Evolutionary conservation across 176 grass and related monocot species (phyloP), one percentile per base, ranked within the genome.

Genomic region (Eremochloa ophiuroides): DNA sequence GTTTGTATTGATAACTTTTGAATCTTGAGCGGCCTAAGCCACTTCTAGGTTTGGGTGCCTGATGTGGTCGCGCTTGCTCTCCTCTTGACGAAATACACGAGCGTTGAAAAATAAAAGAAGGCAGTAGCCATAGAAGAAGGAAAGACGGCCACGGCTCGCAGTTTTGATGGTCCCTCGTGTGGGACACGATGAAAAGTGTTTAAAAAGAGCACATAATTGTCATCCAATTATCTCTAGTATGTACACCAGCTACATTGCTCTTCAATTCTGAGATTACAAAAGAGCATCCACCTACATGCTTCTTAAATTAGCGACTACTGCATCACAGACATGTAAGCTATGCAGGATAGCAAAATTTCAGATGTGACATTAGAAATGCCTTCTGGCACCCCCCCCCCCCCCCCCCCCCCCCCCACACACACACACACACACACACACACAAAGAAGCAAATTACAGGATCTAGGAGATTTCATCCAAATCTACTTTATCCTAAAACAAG

Each of bases 401-500:
- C n/a, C n/a, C n/a, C n/a, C n/a, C n/a, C n/a, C n/a, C n/a, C n/a
- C n/a, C n/a, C n/a, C n/a, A n/a, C n/a, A n/a, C n/a, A n/a, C n/a
- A n/a, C n/a, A n/a, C n/a, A n/a, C n/a, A n/a, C n/a, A n/a, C n/a
- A n/a, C n/a, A n/a, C n/a, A n/a, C n/a, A n/a, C n/a, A n/a, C n/a
- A 74, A 22, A n/a, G 28, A 23, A 14, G 31, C 0, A 65, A 55
- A 55, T 14, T 48, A 25, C 25, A 14, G 8, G 76, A 81, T 59
- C 37, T 72, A 18, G 34, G 46, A 79, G 28, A 29, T 77, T 30
- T 77, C 31, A 75, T 25, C 30, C 23, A 72, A 72, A 69, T 65
- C 39, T 81, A 39, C 26, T 53, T 35, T 72, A 67, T n/a, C 65
- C 48, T 55, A 13, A 76, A 78, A 71, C 34, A 59, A 66, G 77